Base-by-base conservation (phyloP, 345 rosid species). In the Punica granatum region DNA sequence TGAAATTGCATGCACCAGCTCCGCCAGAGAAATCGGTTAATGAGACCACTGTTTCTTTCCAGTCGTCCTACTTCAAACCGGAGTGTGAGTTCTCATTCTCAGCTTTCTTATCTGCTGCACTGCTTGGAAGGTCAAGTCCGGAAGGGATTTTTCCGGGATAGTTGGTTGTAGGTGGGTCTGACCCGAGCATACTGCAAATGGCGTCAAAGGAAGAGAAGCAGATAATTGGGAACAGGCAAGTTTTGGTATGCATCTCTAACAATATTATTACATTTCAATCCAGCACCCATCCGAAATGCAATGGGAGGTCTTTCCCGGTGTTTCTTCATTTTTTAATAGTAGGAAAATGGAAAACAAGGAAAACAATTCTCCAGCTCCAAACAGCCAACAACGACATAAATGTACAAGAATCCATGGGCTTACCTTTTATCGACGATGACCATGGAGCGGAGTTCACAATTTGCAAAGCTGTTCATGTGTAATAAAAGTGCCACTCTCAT, bases 401-500 rank as follows among this genome's bases (percentile, higher is more conserved):
- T 13, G 19, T 14, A 44, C n/a, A 6, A 60, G 41, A 51, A 15
- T 26, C 18, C 21, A 34, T 59, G 21, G 71, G 31, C 82, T 79
- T 71, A 89, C 96, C 90, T 79, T 80, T 75, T 87, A 74, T 93
- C 96, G 1, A 84, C 86, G 53, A 93, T 83, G 77, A 91, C 84
- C 92, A 89, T 83, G 56, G 99, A 91, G 43, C 99, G 91, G 56
- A 91, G 94, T 83, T 94, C 99, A 21, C 96, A 91, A 60, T 91
- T 94, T 23, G 96, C 84, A 78, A 88, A 94, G 79, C 99, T 94
- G 95, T 73, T 70, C 53, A 46, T 28, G 53, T 18, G 42, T 43
- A 7, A 42, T n/a, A 60, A 14, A 21, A n/a, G 0, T 41, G 16
- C 25, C 30, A 41, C 28, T 35, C 46, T 36, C 49, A 35, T 42